Percentiles rank a stretch among this genome's conserved stretches.
phyloP scores from a whole-genome alignment of 805 yeast species.

The Hanseniaspora mollemarum region DNA sequence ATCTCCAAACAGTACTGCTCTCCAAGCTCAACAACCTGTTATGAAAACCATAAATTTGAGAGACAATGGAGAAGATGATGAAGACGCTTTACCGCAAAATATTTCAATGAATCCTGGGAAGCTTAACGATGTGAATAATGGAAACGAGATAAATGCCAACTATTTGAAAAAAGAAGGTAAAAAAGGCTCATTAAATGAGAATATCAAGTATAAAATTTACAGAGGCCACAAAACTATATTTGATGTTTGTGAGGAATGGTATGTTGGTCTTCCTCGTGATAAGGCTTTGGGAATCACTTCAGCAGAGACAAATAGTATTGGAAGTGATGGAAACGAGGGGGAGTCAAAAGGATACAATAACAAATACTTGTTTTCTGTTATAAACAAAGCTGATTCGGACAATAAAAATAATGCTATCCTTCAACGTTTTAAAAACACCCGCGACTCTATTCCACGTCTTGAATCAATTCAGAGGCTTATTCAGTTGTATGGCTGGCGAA shows the following conservation, averaged over 20 bases:
- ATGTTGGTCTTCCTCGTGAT: slow-evolving; percentile 24
- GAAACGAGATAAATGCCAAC: not conserved
- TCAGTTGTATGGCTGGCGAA: slow-evolving; percentile 30
- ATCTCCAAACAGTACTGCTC: no score
- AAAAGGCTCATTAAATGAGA: slow-evolving; percentile 18
- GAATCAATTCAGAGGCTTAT: slow-evolving; percentile 26
- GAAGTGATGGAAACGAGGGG: not conserved
- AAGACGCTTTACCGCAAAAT: not conserved
- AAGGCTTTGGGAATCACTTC: not conserved
- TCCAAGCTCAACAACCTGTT: no score
- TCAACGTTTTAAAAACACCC: slow-evolving; percentile 17
- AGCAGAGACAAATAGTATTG: not conserved
- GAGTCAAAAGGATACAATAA: slow-evolving; percentile 3
- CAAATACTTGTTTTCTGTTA: not conserved
- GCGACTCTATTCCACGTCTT: not conserved
- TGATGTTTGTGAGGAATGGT: slow-evolving; percentile 33
- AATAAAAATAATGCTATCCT: slow-evolving; percentile 1
- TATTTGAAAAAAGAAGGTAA: not conserved
- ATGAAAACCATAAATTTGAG: not conserved
- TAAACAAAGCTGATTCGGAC: slow-evolving; percentile 3
- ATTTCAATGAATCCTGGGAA: no score
- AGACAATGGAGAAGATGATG: not conserved
- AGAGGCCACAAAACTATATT: slow-evolving; percentile 32
- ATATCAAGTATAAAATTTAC: slow-evolving; percentile 30
- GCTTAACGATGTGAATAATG: no score